A percentile compares a stretch with the other conserved stretches of the same genome.
Conservation (phyloP, 768 basidiomycete species). For the Rhodocollybia butyracea region DNA sequence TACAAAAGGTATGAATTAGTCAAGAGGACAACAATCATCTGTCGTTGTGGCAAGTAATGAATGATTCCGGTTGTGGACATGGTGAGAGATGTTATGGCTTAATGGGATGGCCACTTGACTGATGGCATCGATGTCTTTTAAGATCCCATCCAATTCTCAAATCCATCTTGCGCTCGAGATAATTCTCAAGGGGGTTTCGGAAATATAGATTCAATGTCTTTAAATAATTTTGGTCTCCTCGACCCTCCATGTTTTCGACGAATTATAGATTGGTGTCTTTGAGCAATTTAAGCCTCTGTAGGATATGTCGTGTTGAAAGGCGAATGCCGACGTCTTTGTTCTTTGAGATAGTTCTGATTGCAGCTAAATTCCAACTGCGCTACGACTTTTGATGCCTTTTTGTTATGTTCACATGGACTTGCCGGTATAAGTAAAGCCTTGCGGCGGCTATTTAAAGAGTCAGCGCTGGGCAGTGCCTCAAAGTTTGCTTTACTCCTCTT, state of each 20-base stretch:
- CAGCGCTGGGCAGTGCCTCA: background rate
- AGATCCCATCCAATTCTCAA: background rate
- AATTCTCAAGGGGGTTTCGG: too few species aligned
- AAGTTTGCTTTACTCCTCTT: background rate
- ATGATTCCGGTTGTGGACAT: background rate
- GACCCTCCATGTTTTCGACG: too few species aligned
- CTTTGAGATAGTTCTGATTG: too few species aligned
- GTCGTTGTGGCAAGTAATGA: background rate
- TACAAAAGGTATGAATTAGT: slow-evolving; percentile 31
- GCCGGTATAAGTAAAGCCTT: background rate
- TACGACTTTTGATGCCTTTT: background rate
- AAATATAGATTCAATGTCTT: too few species aligned
- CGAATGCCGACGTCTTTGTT: too few species aligned
- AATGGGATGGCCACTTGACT: background rate
- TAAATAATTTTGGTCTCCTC: too few species aligned
- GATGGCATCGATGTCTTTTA: too few species aligned
- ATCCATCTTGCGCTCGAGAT: background rate
- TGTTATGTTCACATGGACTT: background rate
- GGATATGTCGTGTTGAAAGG: too few species aligned
- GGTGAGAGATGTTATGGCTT: background rate
- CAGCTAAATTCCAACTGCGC: too few species aligned
- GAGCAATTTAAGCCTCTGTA: too few species aligned
- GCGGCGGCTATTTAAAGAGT: background rate
- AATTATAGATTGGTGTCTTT: too few species aligned
- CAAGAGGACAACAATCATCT: background rate